A percentile compares a stretch with the other conserved stretches of the same genome.
These are phyloP conservation scores for Microbotryum lychnidis-dioicae DNA, from an alignment of 1,284 basidiomycete species.

Conservation along the genomic window DNA sequence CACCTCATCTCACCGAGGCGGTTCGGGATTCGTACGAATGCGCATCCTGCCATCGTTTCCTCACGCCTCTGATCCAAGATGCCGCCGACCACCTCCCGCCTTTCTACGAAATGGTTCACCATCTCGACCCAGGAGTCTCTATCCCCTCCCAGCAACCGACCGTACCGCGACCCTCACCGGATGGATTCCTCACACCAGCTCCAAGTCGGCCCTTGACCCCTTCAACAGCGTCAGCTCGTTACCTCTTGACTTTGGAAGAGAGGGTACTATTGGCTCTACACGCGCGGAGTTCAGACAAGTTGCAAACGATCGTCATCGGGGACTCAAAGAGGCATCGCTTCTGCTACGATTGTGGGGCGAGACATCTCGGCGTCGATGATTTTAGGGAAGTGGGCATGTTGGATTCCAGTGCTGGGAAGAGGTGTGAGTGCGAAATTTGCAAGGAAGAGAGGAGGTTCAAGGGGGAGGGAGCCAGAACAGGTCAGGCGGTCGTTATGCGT, in stretches of 20 bases:
- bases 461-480: neutral
- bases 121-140: conserved; percentile 1
- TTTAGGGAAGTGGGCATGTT: too few relatives aligned
- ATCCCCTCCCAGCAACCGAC: neutral
- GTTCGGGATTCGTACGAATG: neutral
- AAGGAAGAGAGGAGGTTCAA: neutral
- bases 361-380: neutral
- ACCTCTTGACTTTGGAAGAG: neutral
- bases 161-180: neutral
- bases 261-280: neutral
- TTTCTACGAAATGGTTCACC: neutral
- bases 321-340: neutral
- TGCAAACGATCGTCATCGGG: neutral
- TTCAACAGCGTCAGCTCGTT: neutral
- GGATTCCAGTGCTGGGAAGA: neutral
- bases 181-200: neutral
- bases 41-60: neutral
- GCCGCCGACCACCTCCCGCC: neutral
- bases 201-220: neutral
- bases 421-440: neutral
- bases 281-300: neutral
- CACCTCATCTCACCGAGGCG: neutral
- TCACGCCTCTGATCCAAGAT: neutral
- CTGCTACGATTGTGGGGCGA: neutral
- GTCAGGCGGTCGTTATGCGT: too few relatives aligned